Evolutionary conservation across 1,284 basidiomycete species (phyloP).

Genomic region (Erythrobasidium hasegawianum): DNA sequence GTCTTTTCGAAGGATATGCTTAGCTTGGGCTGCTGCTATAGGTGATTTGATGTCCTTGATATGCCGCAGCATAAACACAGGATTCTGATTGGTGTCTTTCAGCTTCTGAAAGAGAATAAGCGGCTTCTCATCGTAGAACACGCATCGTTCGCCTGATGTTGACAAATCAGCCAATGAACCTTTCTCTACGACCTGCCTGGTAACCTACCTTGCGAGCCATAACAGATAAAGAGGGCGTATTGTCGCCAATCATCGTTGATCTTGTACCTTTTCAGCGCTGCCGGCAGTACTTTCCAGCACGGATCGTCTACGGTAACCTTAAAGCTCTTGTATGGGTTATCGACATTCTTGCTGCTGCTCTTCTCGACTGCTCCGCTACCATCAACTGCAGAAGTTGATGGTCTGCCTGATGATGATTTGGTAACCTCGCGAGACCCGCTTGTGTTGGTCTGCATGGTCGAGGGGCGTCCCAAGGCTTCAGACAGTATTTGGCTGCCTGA

Average conservation of each 20-base stretch:
- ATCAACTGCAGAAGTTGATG: constrained; percentile 17
- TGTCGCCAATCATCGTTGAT: constrained; percentile 99
- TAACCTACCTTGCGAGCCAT: constrained; percentile 74
- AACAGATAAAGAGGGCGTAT: constrained; percentile 99
- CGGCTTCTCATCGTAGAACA: constrained; percentile 97
- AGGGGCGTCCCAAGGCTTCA: too few relatives aligned
- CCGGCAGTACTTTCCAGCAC: constrained; percentile 94
- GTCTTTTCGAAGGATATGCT: constrained; percentile 67
- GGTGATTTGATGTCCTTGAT: constrained; percentile 98
- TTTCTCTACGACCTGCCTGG: neutral
- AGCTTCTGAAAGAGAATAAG: constrained; percentile 93
- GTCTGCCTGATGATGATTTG: constrained; percentile 10
- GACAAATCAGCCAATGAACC: too few relatives aligned
- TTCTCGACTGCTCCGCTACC: neutral
- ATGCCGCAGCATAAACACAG: constrained; percentile 97
- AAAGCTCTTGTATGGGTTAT: constrained; percentile 54
- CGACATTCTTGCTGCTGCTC: constrained; percentile 41
- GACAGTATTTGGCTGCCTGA: too few relatives aligned
- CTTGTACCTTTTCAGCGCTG: constrained; percentile 96
- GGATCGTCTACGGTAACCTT: constrained; percentile 81
- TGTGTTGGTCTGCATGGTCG: neutral
- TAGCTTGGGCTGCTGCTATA: constrained; percentile 88
- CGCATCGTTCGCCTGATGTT: constrained; percentile 71
- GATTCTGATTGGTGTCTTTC: constrained; percentile 94
- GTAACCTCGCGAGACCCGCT: constrained; percentile 11